Conservation (phyloP, 345 rosid species). For the Populus alba region DNA sequence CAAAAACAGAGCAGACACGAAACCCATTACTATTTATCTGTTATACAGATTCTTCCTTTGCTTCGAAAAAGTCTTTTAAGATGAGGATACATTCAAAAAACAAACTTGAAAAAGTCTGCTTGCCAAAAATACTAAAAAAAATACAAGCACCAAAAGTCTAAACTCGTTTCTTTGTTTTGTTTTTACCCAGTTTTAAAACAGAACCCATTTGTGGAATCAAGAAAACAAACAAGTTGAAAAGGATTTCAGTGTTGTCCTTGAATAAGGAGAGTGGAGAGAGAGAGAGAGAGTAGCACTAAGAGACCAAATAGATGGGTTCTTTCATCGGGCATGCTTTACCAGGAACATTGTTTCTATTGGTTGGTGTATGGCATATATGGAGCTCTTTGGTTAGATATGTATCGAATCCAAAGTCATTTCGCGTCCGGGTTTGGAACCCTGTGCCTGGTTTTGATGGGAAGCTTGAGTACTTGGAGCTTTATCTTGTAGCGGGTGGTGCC, state of each 20-base stretch:
- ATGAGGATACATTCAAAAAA: not conserved
- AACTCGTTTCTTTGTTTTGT: not conserved
- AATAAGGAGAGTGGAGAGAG: not conserved
- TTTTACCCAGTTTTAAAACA: not conserved
- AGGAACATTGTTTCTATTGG: conserved; percentile 69
- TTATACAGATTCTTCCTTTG: not conserved
- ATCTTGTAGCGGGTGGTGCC: conserved; percentile 67
- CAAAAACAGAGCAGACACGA: not conserved
- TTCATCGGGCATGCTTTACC: conserved; percentile 91
- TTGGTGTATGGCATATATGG: conserved; percentile 91
- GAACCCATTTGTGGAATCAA: conserved; percentile 9
- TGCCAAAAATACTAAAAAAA: not conserved
- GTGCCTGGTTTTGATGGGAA: conserved; percentile 77
- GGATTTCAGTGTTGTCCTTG: not conserved
- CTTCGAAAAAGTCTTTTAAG: not conserved
- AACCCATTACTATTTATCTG: not conserved
- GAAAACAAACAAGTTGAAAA: not conserved
- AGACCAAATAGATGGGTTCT: conserved; percentile 64
- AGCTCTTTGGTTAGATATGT: conserved; percentile 56
- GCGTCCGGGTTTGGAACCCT: conserved; percentile 81
- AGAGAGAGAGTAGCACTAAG: too few relatives aligned
- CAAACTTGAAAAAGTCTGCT: not conserved
- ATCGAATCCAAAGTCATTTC: conserved; percentile 61
- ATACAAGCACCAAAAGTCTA: not conserved
- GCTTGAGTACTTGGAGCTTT: conserved; percentile 78